Evolutionary conservation across 2,329 filamentous ascomycete genomes (phyloP), one percentile per base, ranked within the genome.

Genomic region (Hymenoscyphus infarciens): DNA sequence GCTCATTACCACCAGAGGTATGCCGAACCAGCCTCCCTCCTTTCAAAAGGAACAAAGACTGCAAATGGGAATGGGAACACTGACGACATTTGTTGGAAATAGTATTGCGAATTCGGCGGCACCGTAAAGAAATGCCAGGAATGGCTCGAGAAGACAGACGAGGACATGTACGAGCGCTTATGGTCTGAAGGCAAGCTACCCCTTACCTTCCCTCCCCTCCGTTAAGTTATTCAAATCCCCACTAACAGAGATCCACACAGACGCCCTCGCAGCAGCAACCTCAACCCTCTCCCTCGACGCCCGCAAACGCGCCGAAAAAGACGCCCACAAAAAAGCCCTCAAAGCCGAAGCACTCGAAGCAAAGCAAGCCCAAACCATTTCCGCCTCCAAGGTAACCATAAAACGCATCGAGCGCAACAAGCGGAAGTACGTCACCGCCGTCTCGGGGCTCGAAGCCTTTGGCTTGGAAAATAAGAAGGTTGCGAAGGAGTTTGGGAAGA

Each of bases 31-130:
- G 33, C 11, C 5, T n/a, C 45, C 2, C 19, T 3, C 8, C 19
- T 10, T 19, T 19, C 6, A 6, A 22, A 19, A 10, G 45, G 39
- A 7, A 38, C n/a, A 11, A 39, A 57, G 29, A 15, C 45, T 27
- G 16, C 25, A 56, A 22, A 25, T 3, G 11, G 27, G 53, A 11
- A 3, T 5, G 29, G 22, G 63, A 29, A 59, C 56, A 56, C 68
- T 71, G 53, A 70, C 57, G 19, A 66, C 57, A 62, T 27, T 66
- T 63, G 66, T 62, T 10, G 45, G 19, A 73, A 77, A 69, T 79
- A 98, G 95, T 99, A 97, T 80, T 99, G 95, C 82, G 95, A 99
- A 80, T 98, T 97, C 78, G 95, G 95, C 74, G 94, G 93, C 68
- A 98, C 93, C 45, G 88, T 90, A 27, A 97, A 92, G 79, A 99